A percentile compares a stretch with the other conserved stretches of the same genome.
Conservation (phyloP, 257 asterid species). For the Verbena officinalis region DNA sequence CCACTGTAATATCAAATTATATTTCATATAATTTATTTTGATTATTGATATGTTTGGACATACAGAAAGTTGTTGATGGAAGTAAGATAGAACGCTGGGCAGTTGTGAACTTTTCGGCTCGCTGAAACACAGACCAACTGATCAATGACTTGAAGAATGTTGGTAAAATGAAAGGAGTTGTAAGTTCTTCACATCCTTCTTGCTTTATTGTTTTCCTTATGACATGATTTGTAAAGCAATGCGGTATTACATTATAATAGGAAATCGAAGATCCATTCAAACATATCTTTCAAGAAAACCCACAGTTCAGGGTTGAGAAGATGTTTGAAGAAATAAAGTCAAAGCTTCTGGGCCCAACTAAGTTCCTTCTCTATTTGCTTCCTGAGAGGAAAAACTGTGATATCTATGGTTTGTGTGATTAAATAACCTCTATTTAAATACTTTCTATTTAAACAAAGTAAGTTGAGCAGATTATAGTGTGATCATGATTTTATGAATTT, state of each 20-base stretch:
- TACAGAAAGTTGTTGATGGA: constrained; percentile 65
- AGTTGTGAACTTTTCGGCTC: constrained; percentile 80
- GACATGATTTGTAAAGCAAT: neutral
- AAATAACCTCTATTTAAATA: constrained; percentile 2
- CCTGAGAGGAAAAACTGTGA: constrained; percentile 85
- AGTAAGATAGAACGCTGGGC: constrained; percentile 81
- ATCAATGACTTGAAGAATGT: constrained; percentile 62
- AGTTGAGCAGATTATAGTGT: neutral
- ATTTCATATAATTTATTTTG: neutral
- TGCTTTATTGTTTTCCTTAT: neutral
- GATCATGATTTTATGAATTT: constrained; percentile 7
- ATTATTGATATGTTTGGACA: neutral
- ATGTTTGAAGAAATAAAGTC: constrained; percentile 70
- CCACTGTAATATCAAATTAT: constrained; percentile 17
- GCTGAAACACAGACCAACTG: constrained; percentile 60
- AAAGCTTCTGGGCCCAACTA: constrained; percentile 75
- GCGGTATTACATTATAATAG: constrained; percentile 34
- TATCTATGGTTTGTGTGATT: constrained; percentile 63
- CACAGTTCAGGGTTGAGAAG: constrained; percentile 72
- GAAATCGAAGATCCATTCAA: constrained; percentile 54
- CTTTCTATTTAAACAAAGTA: neutral
- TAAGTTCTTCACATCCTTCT: constrained; percentile 39
- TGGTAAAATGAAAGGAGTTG: constrained; percentile 78
- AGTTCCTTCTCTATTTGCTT: constrained; percentile 77
- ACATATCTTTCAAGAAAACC: constrained; percentile 60